These are phyloP conservation scores for Aspergillus clavatus DNA, from an alignment of 2,329 filamentous ascomycete species.

Conservation along the genomic window DNA sequence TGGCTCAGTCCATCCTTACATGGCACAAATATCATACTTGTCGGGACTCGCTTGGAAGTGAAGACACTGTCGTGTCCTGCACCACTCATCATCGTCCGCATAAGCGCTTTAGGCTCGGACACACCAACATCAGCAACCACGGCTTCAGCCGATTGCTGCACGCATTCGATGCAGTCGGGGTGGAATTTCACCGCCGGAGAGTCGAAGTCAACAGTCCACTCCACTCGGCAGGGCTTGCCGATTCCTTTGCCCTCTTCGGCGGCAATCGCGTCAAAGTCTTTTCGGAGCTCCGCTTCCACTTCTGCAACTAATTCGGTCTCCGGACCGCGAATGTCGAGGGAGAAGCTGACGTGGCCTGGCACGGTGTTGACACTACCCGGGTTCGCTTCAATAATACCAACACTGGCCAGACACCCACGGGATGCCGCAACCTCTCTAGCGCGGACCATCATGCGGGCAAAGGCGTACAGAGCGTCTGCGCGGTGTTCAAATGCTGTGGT, in stretches of 20 bases:
- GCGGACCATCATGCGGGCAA: constrained; percentile 62
- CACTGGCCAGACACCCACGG: constrained; percentile 60
- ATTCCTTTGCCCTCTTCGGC: constrained; percentile 51
- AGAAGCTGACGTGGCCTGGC: constrained; percentile 62
- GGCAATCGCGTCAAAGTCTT: constrained; percentile 58
- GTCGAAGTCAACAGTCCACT: constrained; percentile 59
- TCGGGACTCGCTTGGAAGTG: constrained; percentile 55
- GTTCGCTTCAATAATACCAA: constrained; percentile 62
- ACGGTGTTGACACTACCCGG: constrained; percentile 72
- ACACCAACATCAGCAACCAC: constrained; percentile 50
- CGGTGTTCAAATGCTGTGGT: constrained; percentile 65
- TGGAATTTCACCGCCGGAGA: constrained; percentile 61
- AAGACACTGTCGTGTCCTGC: constrained; percentile 65
- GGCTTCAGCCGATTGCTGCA: constrained; percentile 55
- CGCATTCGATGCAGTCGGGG: constrained; percentile 61
- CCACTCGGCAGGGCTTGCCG: constrained; percentile 50
- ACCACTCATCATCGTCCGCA: constrained; percentile 54
- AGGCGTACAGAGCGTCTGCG: constrained; percentile 64
- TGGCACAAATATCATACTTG: constrained; percentile 64
- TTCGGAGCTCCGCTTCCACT: constrained; percentile 54
- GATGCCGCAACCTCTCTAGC: constrained; percentile 59
- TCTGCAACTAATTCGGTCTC: constrained; percentile 52
- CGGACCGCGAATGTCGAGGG: constrained; percentile 61
- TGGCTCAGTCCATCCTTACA: constrained; percentile 61
- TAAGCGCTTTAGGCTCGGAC: constrained; percentile 38